These are phyloP conservation scores for Zizania latifolia DNA, from an alignment of 176 grass and related monocot genomes.

Conservation along the genomic window DNA sequence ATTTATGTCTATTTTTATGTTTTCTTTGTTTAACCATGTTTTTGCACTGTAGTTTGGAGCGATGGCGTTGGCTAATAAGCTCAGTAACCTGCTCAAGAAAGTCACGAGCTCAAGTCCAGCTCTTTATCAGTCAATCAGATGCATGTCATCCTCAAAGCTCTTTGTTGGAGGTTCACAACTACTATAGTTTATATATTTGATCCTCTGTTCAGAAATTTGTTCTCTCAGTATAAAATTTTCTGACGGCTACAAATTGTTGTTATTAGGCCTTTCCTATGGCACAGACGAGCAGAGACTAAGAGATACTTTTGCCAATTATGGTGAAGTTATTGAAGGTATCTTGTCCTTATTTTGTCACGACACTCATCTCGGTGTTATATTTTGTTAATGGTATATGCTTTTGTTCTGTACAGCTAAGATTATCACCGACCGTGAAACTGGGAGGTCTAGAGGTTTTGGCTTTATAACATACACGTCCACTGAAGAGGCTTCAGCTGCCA, in stretches of 20 bases:
- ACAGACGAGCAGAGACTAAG: slow-evolving; percentile 57
- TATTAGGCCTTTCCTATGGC: slow-evolving; percentile 66
- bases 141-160: slow-evolving; percentile 94
- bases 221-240: not conserved
- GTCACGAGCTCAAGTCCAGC: slow-evolving; percentile 42
- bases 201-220: not conserved
- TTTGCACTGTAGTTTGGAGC: slow-evolving; percentile 22
- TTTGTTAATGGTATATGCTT: not conserved
- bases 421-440: slow-evolving; percentile 71
- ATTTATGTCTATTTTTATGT: not conserved
- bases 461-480: slow-evolving; percentile 71
- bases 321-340: slow-evolving; percentile 73
- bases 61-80: slow-evolving; percentile 62
- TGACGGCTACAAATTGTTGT: not conserved
- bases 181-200: not conserved
- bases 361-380: not conserved
- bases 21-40: not conserved
- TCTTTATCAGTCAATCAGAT: slow-evolving; percentile 73
- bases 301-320: slow-evolving; percentile 62
- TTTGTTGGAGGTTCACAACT: slow-evolving; percentile 64
- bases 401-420: slow-evolving; percentile 58
- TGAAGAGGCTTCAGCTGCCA: slow-evolving; percentile 79
- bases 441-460: slow-evolving; percentile 95
- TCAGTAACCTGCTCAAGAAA: slow-evolving; percentile 75
- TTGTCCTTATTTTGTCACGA: not conserved